Base-by-base conservation (phyloP, 176 grass and related monocot genomes). In the Oropetium thomaeum region DNA sequence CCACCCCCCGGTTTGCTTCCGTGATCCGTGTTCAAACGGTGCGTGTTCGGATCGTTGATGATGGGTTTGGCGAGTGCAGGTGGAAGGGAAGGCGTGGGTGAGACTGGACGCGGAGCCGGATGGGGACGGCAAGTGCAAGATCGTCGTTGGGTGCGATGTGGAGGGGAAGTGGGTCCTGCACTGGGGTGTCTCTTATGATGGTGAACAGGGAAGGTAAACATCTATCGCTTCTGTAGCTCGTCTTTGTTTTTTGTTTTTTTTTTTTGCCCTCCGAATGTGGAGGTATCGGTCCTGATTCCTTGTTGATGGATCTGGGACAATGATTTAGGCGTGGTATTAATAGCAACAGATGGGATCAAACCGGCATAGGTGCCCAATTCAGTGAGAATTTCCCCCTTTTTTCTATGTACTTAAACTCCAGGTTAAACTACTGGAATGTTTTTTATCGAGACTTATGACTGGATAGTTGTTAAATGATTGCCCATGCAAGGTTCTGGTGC, bases 161-260 rank as follows among this genome's bases (percentile, higher is more conserved):
- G 58, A 58, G 43, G 96, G 89, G 48, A 95, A 90, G 81, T 95
- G 91, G 96, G 61, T 84, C 69, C 44, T 95, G 11, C 96, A 99
- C 65, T 99, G 96, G 96, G 96, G 96, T 31, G 89, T 99, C 30
- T 87, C 86, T 52, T 90, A 90, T 39, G 64, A 69, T 11, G 89
- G 90, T 73, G 83, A 92, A 58, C 53, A 58, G 26, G 80, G 53
- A 60, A 84, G 90, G 90, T 89, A 83, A n/a, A 81, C 38, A 16
- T 55, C 8, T 28, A 6, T 53, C 39, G 81, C 5, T 33, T 48
- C 54, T 67, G 4, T 55, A 34, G 5, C 52, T 23, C 20, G 28
- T 58, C 30, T 28, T 52, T 7, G 51, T 37, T 23, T 26, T 58
- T 55, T 26, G 3, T n/a, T n/a, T n/a, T n/a, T n/a, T n/a, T n/a